Evolutionary conservation across 495 filamentous ascomycete species (phyloP), one percentile per base, ranked within the genome.

Genomic region (Daldinia vernicosa): DNA sequence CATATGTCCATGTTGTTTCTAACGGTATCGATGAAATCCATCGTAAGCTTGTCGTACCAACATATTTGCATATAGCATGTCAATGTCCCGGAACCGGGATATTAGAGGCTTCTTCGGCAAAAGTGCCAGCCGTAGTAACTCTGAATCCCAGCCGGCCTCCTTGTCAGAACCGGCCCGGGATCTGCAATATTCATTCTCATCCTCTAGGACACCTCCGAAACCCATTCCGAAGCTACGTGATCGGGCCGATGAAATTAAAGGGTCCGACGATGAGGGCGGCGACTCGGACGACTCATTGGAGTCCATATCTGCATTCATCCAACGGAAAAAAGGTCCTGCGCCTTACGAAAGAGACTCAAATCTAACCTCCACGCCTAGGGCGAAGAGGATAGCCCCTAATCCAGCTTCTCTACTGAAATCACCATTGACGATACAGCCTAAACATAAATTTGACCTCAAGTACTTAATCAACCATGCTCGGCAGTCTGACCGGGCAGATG

Each of bases 231-330:
- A 68, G 24, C 70, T 73, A 33, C 58, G 74, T 35, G 72, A 74
- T 52, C 77, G 75, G 40, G 74, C 82, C 54, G 74, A 77, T 19
- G 85, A 91, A 30, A 89, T 93, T 57, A 85, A 83, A 45, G 85
- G 81, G 63, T 94, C 92, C 0, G 92, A 94, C 72, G 89, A 89
- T 59, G 91, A 92, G 27, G 88, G 87, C 9, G 82, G 80, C 1
- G 88, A 88, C 65, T 89, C 88, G 0, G 83, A 89, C 60, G 77
- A 69, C 59, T 70, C 69, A 27, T 63, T 78, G 15, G 73, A 75
- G 40, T 77, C 75, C 7, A 74, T 77, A 50, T 70, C 70, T 12
- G 63, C 64, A 3, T 70, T 72, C 40, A 63, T 75, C 6, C 55
- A 72, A 14, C 69, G 58, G 19, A 75, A 72, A 55, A 33, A 51